A percentile compares a stretch with the other conserved stretches of the same genome.
phyloP scores from a whole-genome alignment of 805 yeast species.

The Tetrapisispora iriomotensis region DNA sequence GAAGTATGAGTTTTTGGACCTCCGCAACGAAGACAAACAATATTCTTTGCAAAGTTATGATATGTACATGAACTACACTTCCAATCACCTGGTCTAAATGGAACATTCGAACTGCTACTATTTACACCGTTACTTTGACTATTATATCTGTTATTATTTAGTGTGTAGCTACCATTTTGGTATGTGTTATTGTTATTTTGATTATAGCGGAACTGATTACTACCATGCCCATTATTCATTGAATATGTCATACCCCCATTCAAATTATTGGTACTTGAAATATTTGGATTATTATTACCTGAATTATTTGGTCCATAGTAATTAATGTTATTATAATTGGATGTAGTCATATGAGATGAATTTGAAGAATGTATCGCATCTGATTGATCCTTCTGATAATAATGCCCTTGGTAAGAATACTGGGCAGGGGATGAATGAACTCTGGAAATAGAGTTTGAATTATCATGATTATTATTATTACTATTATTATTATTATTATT shows the following conservation, averaged over 20 bases:
- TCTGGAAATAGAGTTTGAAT: background rate
- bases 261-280: background rate
- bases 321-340: too few relatives aligned
- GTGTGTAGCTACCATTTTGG: conserved; percentile 5
- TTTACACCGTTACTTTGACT: conserved; percentile 8
- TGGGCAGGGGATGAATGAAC: too few relatives aligned
- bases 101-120: conserved; percentile 46
- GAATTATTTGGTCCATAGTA: too few relatives aligned
- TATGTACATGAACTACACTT: conserved; percentile 76
- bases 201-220: background rate
- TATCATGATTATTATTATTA: background rate
- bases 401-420: too few relatives aligned
- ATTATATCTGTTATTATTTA: conserved; percentile 3
- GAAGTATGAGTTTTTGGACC: conserved; percentile 38
- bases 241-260: background rate
- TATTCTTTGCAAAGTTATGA: conserved; percentile 87
- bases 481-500: conserved; percentile 11
- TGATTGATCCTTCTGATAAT: too few relatives aligned
- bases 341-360: too few relatives aligned
- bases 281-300: background rate
- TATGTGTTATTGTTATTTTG: background rate
- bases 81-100: conserved; percentile 97
- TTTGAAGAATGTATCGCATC: too few relatives aligned
- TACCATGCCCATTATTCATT: background rate
- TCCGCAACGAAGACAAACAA: conserved; percentile 82